A percentile compares a stretch with the other conserved stretches of the same genome.
Evolutionary conservation across 2,329 filamentous ascomycete genomes (phyloP).

Genomic region (Stachybotrys chlorohalonatus): DNA sequence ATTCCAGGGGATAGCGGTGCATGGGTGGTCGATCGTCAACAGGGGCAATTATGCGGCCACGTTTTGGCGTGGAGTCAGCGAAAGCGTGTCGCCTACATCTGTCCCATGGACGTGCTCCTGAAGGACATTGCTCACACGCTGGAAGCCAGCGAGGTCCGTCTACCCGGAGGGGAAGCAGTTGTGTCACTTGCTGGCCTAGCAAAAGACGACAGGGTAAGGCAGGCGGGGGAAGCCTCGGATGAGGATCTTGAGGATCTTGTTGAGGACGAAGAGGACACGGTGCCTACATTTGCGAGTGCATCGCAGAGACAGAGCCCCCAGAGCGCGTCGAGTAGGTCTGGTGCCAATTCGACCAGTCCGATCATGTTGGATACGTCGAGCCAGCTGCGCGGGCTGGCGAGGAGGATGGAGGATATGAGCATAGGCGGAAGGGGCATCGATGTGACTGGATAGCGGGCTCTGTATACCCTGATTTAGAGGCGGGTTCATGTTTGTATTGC

Average conservation of each 20-base stretch:
- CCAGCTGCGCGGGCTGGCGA: slow-evolving; percentile 16
- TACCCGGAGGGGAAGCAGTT: slow-evolving; percentile 52
- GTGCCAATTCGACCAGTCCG: slow-evolving; percentile 4
- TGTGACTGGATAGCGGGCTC: slow-evolving; percentile 12
- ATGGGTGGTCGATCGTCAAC: slow-evolving; percentile 76
- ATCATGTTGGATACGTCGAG: slow-evolving; percentile 14
- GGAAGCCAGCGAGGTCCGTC: slow-evolving; percentile 57
- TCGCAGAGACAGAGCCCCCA: not conserved
- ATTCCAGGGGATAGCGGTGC: slow-evolving; percentile 87
- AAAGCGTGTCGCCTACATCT: slow-evolving; percentile 81
- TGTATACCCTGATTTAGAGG: not conserved
- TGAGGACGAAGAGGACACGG: slow-evolving; percentile 16
- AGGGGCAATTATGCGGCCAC: slow-evolving; percentile 79
- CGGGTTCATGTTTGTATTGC: no score
- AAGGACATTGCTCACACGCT: slow-evolving; percentile 77
- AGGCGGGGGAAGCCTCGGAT: slow-evolving; percentile 3
- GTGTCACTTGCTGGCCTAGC: slow-evolving; percentile 14
- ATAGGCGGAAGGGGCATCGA: slow-evolving; percentile 20
- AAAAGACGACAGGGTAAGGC: slow-evolving; percentile 2
- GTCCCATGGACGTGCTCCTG: slow-evolving; percentile 85
- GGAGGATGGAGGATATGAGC: slow-evolving; percentile 22
- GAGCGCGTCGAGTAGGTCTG: slow-evolving; percentile 6
- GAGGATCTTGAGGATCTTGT: slow-evolving; percentile 18
- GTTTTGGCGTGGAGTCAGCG: slow-evolving; percentile 80
- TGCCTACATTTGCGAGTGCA: not conserved